A percentile compares a stretch with the other conserved stretches of the same genome.
Conservation (phyloP, 306 rosid genomes). For the Lithocarpus polystachyus region DNA sequence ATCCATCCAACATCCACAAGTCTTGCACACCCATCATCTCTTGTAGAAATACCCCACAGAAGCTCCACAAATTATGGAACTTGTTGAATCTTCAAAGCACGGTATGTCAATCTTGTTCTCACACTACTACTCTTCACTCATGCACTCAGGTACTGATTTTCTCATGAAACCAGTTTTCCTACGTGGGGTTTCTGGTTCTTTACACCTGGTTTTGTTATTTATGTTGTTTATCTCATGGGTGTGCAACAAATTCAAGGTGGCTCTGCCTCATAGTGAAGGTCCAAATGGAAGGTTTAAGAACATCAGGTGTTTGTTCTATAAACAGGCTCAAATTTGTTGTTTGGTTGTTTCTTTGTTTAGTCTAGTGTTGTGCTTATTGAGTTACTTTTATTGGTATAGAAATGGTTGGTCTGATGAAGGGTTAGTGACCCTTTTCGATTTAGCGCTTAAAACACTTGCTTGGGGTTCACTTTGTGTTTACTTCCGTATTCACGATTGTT, state of each 20-base stretch:
- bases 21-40: slow-evolving; percentile 6
- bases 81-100: background rate
- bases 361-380: slow-evolving; percentile 34
- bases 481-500: slow-evolving; percentile 29
- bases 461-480: slow-evolving; percentile 47
- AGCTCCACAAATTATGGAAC: background rate
- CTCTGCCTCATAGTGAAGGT: slow-evolving; percentile 9
- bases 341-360: slow-evolving; percentile 33
- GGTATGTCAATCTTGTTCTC: slow-evolving; percentile 12
- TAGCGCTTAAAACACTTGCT: slow-evolving; percentile 34
- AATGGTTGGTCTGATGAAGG: slow-evolving; percentile 35
- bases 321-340: slow-evolving; percentile 27
- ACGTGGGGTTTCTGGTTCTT: slow-evolving; percentile 19
- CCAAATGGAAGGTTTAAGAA: slow-evolving; percentile 17
- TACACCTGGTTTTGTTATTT: slow-evolving; percentile 29
- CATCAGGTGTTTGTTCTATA: background rate
- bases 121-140: background rate
- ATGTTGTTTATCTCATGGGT: slow-evolving; percentile 21
- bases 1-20: background rate
- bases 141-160: slow-evolving; percentile 14
- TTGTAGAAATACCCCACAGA: background rate
- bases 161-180: slow-evolving; percentile 37
- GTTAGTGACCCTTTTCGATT: slow-evolving; percentile 37
- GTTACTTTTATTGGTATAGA: slow-evolving; percentile 41
- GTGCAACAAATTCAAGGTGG: slow-evolving; percentile 10